Evolutionary conservation across 148 eudicot species (phyloP).

Genomic region (Spergularia marina): DNA sequence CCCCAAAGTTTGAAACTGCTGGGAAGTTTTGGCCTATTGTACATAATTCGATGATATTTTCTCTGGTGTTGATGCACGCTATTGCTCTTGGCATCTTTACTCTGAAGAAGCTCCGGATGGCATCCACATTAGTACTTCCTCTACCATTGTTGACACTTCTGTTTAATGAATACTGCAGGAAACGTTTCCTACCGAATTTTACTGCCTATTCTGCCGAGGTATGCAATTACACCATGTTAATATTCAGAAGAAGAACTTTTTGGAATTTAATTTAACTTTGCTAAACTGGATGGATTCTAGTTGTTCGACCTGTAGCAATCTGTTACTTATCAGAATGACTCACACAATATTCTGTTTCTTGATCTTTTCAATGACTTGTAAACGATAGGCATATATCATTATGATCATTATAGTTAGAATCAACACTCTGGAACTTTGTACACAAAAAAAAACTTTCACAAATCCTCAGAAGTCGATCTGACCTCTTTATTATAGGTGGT

Average conservation of each 20-base stretch:
- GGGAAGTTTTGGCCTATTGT: slow-evolving; percentile 77
- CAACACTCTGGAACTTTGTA: too few relatives aligned
- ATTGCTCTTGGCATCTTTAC: slow-evolving; percentile 73
- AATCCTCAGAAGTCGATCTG: too few relatives aligned
- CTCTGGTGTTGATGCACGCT: slow-evolving; percentile 66
- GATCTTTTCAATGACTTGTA: too few relatives aligned
- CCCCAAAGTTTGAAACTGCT: slow-evolving; percentile 65
- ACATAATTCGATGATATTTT: slow-evolving; percentile 71
- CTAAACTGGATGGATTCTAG: too few relatives aligned
- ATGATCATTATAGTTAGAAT: too few relatives aligned
- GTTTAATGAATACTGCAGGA: slow-evolving; percentile 72
- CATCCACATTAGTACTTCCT: slow-evolving; percentile 52
- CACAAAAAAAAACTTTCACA: too few relatives aligned
- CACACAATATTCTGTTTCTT: too few relatives aligned
- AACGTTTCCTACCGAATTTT: slow-evolving; percentile 72
- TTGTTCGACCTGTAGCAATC: too few relatives aligned
- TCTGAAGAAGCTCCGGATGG: slow-evolving; percentile 51
- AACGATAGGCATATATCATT: too few relatives aligned
- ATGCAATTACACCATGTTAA: slow-evolving; percentile 14
- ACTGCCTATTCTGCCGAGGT: slow-evolving; percentile 62
- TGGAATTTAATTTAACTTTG: too few relatives aligned
- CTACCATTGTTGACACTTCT: slow-evolving; percentile 67
- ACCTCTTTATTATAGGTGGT: too few relatives aligned
- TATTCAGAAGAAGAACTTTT: neutral
- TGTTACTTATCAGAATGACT: too few relatives aligned